Evolutionary conservation across 805 yeast species (phyloP).

Genomic region (Nakazawaea pomicola): DNA sequence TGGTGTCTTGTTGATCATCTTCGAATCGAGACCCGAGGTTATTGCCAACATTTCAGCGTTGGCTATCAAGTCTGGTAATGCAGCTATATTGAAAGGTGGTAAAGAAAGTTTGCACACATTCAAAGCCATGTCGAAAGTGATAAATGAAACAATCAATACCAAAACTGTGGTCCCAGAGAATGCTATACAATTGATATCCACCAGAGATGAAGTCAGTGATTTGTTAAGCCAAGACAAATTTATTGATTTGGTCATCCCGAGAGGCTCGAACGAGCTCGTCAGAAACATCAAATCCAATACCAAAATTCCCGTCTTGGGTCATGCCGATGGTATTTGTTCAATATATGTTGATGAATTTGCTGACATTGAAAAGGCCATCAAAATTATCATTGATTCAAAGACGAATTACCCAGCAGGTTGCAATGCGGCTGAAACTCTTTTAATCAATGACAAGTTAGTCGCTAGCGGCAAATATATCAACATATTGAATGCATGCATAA

Average conservation of each 20-base stretch:
- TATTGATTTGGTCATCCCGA: constrained; percentile 93
- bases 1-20: constrained; percentile 87
- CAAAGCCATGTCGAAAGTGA: constrained; percentile 69
- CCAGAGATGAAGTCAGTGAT: constrained; percentile 87
- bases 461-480: constrained; percentile 13
- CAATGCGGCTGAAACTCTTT: constrained; percentile 87
- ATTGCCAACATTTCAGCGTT: constrained; percentile 96
- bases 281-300: constrained; percentile 80
- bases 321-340: constrained; percentile 97
- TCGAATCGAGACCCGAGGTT: constrained; percentile 97
- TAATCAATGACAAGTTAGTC: constrained; percentile 47
- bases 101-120: constrained; percentile 88
- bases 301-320: constrained; percentile 95
- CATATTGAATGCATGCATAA: constrained; percentile 37
- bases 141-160: constrained; percentile 48
- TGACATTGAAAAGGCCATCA: constrained; percentile 70
- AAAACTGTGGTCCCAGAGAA: constrained; percentile 71
- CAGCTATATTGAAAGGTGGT: constrained; percentile 97
- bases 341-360: constrained; percentile 77
- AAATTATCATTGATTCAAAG: constrained; percentile 79
- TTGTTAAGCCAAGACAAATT: constrained; percentile 79
- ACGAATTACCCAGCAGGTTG: constrained; percentile 99
- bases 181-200: constrained; percentile 81
- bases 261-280: constrained; percentile 95
- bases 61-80: constrained; percentile 93